Base-by-base conservation (phyloP, 1,284 basidiomycete genomes). In the Spongispora temasekensis region DNA sequence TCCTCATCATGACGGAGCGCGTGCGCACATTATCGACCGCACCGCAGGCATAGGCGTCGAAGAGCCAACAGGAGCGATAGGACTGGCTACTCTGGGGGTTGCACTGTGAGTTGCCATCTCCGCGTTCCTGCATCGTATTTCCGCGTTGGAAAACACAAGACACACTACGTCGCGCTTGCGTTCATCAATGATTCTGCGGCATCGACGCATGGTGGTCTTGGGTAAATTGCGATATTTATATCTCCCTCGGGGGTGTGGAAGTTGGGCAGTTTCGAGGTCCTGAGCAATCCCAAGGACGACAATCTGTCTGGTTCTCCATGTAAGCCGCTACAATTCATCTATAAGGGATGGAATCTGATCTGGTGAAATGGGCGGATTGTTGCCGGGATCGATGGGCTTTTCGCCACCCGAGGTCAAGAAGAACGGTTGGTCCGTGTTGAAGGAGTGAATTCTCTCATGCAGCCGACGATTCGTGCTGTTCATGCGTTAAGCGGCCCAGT, bases 41-140 rank as follows among this genome's bases (percentile, higher is more conserved):
- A 1, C 74, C 96, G 50, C 78, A 83, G 35, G 79, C 85, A 31
- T 91, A 87, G 85, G 79, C 84, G 25, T 79, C 80, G 46, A 91
- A 88, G 68, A 81, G 77, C 68, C 79, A 77, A 52, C 86, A 85
- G 64, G 88, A 88, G 62, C 81, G 79, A 64, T 89, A 94, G 65
- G 93, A 97, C 65, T 98, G 95, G 94, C 76, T 97, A 35, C 77
- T 95, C 4, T 99, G 97, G 97, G 97, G 97, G 7, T 77, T 98
- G n/a, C 92, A 95, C 77, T 86, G 94, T 96, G 63, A 68, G 72
- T 63, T 55, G 5, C 50, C 3, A 0, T 5, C 10, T 32, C n/a
- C n/a, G n/a, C 0, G 28, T 12, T 55, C 8, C 28, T 15, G 37
- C 2, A 2, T 1, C 34, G 7, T 9, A 5, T 28, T 53, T 54